Evolutionary conservation across 176 grass and related monocot species (phyloP).

Genomic region (Bonia amplexicaulis): DNA sequence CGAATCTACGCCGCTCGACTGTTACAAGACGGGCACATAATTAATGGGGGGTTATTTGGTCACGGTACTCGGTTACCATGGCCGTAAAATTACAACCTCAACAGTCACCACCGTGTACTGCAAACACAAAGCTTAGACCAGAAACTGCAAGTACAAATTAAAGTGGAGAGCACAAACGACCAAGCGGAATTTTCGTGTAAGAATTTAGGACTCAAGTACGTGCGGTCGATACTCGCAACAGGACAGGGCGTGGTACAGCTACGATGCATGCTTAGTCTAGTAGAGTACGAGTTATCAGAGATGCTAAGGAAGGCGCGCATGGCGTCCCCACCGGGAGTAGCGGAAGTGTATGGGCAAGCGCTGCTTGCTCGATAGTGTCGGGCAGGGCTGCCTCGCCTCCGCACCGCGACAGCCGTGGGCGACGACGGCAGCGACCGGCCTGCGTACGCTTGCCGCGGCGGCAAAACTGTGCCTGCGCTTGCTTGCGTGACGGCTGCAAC

Average conservation of each 20-base stretch:
- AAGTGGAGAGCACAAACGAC: no score
- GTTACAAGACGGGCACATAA: no score
- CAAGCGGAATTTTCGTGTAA: no score
- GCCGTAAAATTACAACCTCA: no score
- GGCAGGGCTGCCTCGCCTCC: neutral
- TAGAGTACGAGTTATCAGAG: neutral
- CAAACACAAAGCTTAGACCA: no score
- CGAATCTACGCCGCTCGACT: no score
- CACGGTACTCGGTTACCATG: no score
- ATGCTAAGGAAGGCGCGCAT: neutral
- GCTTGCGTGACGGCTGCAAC: conserved; percentile 35
- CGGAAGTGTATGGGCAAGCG: conserved; percentile 29
- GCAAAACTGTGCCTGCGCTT: neutral
- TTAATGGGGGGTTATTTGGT: no score
- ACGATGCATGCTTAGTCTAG: neutral
- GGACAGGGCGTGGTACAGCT: neutral
- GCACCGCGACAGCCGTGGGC: neutral
- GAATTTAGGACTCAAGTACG: no score
- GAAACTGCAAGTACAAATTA: no score
- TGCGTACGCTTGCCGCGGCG: conserved; percentile 21
- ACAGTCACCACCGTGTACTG: no score
- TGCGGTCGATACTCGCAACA: neutral
- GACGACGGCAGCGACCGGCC: neutral
- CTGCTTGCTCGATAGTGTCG: neutral
- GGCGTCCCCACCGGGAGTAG: conserved; percentile 27